Conservation (phyloP, 148 eudicot species). For the Gaultheria prostrata region DNA sequence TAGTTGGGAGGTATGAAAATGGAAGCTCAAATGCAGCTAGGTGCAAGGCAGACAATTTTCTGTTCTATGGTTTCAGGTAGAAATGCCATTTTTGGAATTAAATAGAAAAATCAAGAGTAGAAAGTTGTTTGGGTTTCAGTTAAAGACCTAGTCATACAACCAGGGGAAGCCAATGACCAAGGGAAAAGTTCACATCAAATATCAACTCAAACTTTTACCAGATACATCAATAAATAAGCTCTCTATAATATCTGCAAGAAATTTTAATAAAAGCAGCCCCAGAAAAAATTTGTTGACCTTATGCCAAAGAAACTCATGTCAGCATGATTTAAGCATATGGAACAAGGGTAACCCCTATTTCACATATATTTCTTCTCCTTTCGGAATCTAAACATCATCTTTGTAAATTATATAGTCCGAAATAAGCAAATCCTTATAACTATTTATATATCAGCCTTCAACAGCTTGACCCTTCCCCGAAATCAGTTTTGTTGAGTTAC, state of each 20-base stretch:
- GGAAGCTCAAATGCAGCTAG: not conserved
- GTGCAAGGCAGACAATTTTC: not conserved
- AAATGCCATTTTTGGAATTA: not conserved
- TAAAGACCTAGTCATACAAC: not conserved
- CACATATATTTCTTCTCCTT: not conserved
- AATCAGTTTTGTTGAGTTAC: not conserved
- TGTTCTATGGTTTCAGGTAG: not conserved
- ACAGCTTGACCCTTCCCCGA: not conserved
- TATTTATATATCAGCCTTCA: not conserved
- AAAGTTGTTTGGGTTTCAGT: not conserved
- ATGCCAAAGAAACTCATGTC: not conserved
- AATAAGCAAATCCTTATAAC: not conserved
- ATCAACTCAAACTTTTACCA: not conserved
- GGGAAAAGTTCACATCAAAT: not conserved
- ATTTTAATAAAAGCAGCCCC: not conserved
- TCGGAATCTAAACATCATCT: not conserved
- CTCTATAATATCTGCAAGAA: not conserved
- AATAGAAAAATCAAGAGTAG: not conserved
- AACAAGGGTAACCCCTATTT: not conserved
- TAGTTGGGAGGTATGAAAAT: not conserved
- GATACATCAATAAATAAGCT: not conserved
- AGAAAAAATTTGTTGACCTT: not conserved
- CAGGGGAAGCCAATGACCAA: not conserved
- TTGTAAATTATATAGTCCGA: not conserved
- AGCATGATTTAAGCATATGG: not conserved